phyloP scores from a whole-genome alignment of 140 eudicot species.

The Flaveria floridana region DNA sequence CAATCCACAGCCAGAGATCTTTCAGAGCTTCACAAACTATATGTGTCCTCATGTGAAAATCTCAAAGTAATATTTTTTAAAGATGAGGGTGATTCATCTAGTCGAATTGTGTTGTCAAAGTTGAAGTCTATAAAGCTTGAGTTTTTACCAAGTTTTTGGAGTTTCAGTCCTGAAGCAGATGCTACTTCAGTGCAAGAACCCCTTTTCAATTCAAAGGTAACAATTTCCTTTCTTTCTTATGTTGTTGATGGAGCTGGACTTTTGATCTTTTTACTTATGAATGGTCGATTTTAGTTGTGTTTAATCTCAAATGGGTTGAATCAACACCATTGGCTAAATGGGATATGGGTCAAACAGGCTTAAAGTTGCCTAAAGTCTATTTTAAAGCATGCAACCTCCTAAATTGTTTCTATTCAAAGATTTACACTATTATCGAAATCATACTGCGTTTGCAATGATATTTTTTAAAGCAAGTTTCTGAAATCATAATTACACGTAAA shows the following conservation, averaged over 20 bases:
- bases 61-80: slow-evolving; percentile 35
- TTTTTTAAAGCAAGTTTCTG: not conserved
- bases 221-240: slow-evolving; percentile 19
- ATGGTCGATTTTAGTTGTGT: slow-evolving; percentile 4
- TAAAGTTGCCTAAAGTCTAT: slow-evolving; percentile 2
- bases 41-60: slow-evolving; percentile 35
- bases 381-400: not conserved
- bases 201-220: slow-evolving; percentile 45
- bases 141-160: slow-evolving; percentile 37
- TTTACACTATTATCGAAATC: not conserved
- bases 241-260: slow-evolving; percentile 8
- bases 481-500: not conserved
- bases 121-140: slow-evolving; percentile 45
- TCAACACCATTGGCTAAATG: not conserved
- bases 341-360: not conserved
- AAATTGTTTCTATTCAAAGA: not conserved
- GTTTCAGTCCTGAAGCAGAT: slow-evolving; percentile 40
- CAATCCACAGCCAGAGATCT: slow-evolving; percentile 39
- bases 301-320: not conserved
- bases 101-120: slow-evolving; percentile 37
- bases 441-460: not conserved
- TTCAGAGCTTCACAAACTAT: slow-evolving; percentile 36
- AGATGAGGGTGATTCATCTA: slow-evolving; percentile 27
- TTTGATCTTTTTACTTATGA: not conserved
- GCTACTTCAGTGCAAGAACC: slow-evolving; percentile 34